Percentiles rank a stretch among this genome's conserved stretches.
phyloP scores from a whole-genome alignment of 805 yeast species.

The Wickerhamiella siamensis region DNA sequence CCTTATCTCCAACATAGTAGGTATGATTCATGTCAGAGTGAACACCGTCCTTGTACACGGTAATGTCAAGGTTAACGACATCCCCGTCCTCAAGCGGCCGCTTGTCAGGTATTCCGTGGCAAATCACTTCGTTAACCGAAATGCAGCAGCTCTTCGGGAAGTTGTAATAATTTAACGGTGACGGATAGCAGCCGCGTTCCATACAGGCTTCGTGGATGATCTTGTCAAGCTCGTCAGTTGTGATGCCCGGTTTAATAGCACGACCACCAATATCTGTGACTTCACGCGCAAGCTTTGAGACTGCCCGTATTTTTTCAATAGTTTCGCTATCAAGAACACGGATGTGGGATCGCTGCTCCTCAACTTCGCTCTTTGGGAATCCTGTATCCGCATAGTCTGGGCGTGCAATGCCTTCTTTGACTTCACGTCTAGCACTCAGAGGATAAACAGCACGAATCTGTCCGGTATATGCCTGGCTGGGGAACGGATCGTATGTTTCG shows the following conservation, averaged over 20 bases:
- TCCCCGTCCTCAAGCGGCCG: slow-evolving; percentile 84
- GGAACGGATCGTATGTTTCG: slow-evolving; percentile 73
- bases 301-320: slow-evolving; percentile 58
- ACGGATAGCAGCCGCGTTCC: slow-evolving; percentile 82
- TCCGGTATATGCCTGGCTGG: slow-evolving; percentile 63
- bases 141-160: slow-evolving; percentile 89
- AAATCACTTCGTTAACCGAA: slow-evolving; percentile 85
- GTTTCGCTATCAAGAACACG: slow-evolving; percentile 51
- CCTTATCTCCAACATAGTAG: slow-evolving; percentile 86
- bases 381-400: slow-evolving; percentile 85
- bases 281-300: slow-evolving; percentile 68
- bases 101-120: slow-evolving; percentile 96
- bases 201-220: slow-evolving; percentile 79
- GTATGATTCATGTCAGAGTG: slow-evolving; percentile 96
- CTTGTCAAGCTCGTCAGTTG: slow-evolving; percentile 83
- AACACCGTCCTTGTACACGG: slow-evolving; percentile 71
- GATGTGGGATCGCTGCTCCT: slow-evolving; percentile 41
- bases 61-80: slow-evolving; percentile 79
- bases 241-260: slow-evolving; percentile 70
- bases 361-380: slow-evolving; percentile 62
- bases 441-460: slow-evolving; percentile 68
- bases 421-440: slow-evolving; percentile 48
- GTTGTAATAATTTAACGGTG: slow-evolving; percentile 86
- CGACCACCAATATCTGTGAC: slow-evolving; percentile 82
- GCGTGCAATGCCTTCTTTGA: slow-evolving; percentile 54